Evolutionary conservation across 2,329 filamentous ascomycete genomes (phyloP).

Genomic region (Elsinoe australis): DNA sequence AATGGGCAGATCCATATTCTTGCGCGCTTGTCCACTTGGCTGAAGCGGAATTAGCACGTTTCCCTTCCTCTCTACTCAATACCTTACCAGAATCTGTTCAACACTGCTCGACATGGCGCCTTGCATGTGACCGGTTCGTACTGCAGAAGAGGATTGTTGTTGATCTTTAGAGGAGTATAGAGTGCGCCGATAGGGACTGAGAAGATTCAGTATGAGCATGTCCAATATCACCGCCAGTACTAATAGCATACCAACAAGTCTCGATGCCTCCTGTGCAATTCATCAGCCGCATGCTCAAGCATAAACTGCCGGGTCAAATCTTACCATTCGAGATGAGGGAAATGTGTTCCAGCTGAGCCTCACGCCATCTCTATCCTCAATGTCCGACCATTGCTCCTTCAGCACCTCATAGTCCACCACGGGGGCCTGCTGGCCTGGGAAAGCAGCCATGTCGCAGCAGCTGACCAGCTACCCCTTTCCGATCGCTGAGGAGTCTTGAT

Average conservation of each 20-base stretch:
- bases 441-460: slow-evolving; percentile 18
- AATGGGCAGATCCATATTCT: slow-evolving; percentile 86
- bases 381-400: slow-evolving; percentile 93
- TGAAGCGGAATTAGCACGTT: slow-evolving; percentile 34
- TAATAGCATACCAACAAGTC: slow-evolving; percentile 54
- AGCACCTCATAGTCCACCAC: slow-evolving; percentile 86
- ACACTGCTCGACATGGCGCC: slow-evolving; percentile 83
- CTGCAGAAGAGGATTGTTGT: slow-evolving; percentile 80
- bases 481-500: not conserved
- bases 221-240: not conserved
- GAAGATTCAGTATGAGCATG: slow-evolving; percentile 5
- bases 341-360: slow-evolving; percentile 98
- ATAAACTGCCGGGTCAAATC: not conserved
- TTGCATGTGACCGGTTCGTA: slow-evolving; percentile 98
- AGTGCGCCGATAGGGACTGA: slow-evolving; percentile 85
- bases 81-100: slow-evolving; percentile 91
- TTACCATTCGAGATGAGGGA: slow-evolving; percentile 82
- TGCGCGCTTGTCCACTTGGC: slow-evolving; percentile 75
- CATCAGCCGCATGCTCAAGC: slow-evolving; percentile 16
- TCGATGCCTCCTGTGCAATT: slow-evolving; percentile 70
- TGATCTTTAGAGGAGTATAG: slow-evolving; percentile 94
- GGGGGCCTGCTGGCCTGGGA: slow-evolving; percentile 21
- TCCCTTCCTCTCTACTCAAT: not conserved
- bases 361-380: slow-evolving; percentile 93
- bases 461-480: slow-evolving; percentile 16